These are phyloP conservation scores for Gardenia jasminoides DNA, from an alignment of 257 asterid genomes.

Conservation along the genomic window DNA sequence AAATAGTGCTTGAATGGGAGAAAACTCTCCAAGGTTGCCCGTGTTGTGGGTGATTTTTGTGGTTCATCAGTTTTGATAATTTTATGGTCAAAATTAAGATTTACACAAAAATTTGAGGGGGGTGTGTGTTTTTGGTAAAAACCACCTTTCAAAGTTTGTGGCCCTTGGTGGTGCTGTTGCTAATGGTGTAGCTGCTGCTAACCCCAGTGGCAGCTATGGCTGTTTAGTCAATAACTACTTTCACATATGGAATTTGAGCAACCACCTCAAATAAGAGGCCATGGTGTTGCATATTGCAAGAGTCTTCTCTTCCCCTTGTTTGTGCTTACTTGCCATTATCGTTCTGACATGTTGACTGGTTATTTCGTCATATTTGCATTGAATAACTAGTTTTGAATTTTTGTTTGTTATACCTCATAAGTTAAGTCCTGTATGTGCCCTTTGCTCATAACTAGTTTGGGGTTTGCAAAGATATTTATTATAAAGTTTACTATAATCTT, in stretches of 20 bases:
- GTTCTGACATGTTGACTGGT: slow-evolving; percentile 18
- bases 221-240: slow-evolving; percentile 27
- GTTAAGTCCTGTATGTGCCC: slow-evolving; percentile 80
- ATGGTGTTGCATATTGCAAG: slow-evolving; percentile 99
- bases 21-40: background rate
- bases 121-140: background rate
- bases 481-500: slow-evolving; percentile 88
- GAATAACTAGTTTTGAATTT: slow-evolving; percentile 21
- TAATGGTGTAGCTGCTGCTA: background rate
- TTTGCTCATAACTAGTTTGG: slow-evolving; percentile 82
- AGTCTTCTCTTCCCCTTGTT: slow-evolving; percentile 88
- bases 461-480: slow-evolving; percentile 92
- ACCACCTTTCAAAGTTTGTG: background rate
- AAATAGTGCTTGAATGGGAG: background rate
- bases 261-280: slow-evolving; percentile 89
- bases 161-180: background rate
- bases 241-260: slow-evolving; percentile 87
- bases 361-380: slow-evolving; percentile 17
- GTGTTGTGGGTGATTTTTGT: background rate
- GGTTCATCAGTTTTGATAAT: background rate
- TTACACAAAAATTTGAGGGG: background rate
- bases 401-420: slow-evolving; percentile 43
- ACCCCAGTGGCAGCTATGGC: slow-evolving; percentile 21
- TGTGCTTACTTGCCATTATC: slow-evolving; percentile 44
- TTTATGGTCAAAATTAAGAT: background rate